Conservation (phyloP, 257 asterid species). For the Solanum tacnaense region DNA sequence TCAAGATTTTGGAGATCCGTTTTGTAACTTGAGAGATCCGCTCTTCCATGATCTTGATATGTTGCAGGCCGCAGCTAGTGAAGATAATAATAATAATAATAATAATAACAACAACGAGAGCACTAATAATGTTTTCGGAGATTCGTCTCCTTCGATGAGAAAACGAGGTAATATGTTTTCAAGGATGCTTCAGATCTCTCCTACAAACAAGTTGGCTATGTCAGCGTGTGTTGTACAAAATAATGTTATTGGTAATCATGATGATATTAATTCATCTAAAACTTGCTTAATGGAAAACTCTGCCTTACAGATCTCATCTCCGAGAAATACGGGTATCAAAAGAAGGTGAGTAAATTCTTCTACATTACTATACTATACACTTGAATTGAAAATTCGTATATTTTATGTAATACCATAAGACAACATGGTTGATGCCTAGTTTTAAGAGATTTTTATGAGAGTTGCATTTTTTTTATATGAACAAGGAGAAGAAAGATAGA, state of each 20-base stretch:
- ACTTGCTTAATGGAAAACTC: conserved; percentile 37
- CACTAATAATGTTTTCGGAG: neutral
- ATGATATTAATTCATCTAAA: conserved; percentile 29
- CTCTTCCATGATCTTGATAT: conserved; percentile 30
- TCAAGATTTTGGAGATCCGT: conserved; percentile 79
- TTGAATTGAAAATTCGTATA: neutral
- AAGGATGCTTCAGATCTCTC: conserved; percentile 77
- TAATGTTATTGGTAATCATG: conserved; percentile 1
- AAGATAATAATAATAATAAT: neutral
- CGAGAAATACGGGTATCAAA: conserved; percentile 87
- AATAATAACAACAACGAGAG: neutral
- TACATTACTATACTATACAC: neutral
- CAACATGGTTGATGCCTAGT: neutral
- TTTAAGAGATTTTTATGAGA: neutral
- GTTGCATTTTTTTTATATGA: neutral
- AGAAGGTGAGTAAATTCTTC: conserved; percentile 49
- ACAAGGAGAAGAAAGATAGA: neutral
- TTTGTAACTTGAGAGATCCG: conserved; percentile 59
- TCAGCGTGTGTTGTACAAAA: conserved; percentile 1
- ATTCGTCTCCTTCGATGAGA: conserved; percentile 12
- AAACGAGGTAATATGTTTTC: conserved; percentile 47
- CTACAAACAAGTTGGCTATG: conserved; percentile 24
- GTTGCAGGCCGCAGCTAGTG: neutral
- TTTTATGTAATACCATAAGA: conserved; percentile 11
- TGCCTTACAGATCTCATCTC: conserved; percentile 78